Conservation (phyloP, 352 stramenopile species). For the Phytopythium litorale region DNA sequence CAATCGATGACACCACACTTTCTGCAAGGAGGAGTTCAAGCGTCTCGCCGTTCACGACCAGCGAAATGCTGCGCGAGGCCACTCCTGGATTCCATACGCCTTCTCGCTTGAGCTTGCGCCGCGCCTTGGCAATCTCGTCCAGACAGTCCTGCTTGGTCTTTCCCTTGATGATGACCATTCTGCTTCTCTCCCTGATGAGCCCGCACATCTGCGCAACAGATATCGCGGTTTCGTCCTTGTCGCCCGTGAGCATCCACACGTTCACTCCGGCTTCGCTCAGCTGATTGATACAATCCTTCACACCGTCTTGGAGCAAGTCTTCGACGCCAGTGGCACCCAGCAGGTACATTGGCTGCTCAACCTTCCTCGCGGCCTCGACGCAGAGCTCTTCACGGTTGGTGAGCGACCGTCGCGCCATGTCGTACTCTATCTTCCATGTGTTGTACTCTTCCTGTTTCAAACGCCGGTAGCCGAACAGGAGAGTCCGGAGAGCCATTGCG, state of each 20-base stretch:
- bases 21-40: slow-evolving; percentile 67
- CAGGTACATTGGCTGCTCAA: slow-evolving; percentile 86
- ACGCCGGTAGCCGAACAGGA: slow-evolving; percentile 77
- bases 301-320: slow-evolving; percentile 96
- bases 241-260: slow-evolving; percentile 98
- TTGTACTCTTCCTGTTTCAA: slow-evolving; percentile 60
- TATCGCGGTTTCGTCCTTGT: slow-evolving; percentile 99
- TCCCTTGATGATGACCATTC: slow-evolving; percentile 82
- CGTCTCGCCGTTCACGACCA: slow-evolving; percentile 83
- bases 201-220: slow-evolving; percentile 97
- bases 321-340: slow-evolving; percentile 96
- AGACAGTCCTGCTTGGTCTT: slow-evolving; percentile 76
- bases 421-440: slow-evolving; percentile 72
- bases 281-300: slow-evolving; percentile 94
- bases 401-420: slow-evolving; percentile 60
- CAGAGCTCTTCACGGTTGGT: slow-evolving; percentile 58
- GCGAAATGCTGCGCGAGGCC: slow-evolving; percentile 61
- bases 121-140: slow-evolving; percentile 72
- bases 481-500: slow-evolving; percentile 80
- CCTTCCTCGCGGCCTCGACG: slow-evolving; percentile 61
- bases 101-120: slow-evolving; percentile 72
- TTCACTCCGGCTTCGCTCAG: slow-evolving; percentile 96
- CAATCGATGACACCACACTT: slow-evolving; percentile 11
- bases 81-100: slow-evolving; percentile 77
- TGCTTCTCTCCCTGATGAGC: slow-evolving; percentile 78